Percentiles rank a stretch among this genome's conserved stretches.
Evolutionary conservation across 306 rosid species (phyloP).

Genomic region (Astragalus glycyphyllos): DNA sequence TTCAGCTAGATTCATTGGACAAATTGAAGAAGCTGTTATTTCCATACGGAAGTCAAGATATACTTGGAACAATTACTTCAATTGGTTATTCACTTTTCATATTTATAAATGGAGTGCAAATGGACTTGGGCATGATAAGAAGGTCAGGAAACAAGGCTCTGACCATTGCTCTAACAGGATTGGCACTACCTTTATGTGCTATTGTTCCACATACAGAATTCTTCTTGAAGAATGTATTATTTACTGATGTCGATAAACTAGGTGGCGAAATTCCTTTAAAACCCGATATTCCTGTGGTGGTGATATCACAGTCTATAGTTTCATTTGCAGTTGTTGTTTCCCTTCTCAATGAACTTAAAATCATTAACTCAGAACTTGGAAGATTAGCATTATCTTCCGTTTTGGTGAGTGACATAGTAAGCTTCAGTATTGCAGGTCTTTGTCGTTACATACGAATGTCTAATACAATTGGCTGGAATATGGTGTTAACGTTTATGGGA

Average conservation of each 20-base stretch:
- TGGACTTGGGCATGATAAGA: conserved; percentile 55
- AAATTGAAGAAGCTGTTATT: conserved; percentile 26
- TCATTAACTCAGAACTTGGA: conserved; percentile 51
- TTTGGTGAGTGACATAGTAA: conserved; percentile 45
- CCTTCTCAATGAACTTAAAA: conserved; percentile 53
- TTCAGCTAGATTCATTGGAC: conserved; percentile 1
- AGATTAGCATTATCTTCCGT: conserved; percentile 49
- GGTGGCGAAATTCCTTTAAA: too few relatives aligned
- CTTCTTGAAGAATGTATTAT: neutral
- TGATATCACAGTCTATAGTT: conserved; percentile 28
- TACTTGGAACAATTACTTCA: conserved; percentile 44
- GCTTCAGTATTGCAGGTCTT: neutral
- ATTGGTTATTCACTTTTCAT: conserved; percentile 52
- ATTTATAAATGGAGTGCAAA: conserved; percentile 57
- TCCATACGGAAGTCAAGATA: conserved; percentile 49
- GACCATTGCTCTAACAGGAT: conserved; percentile 40
- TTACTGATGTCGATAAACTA: too few relatives aligned
- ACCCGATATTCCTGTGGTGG: too few relatives aligned
- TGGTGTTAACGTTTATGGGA: neutral
- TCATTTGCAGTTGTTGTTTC: conserved; percentile 47
- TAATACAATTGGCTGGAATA: too few relatives aligned
- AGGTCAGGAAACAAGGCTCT: conserved; percentile 55
- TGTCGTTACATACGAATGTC: too few relatives aligned
- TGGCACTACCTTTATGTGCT: conserved; percentile 12
- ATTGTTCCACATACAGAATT: neutral